Evolutionary conservation across 805 yeast genomes (phyloP).

Genomic region (Myxozyma nipponensis): DNA sequence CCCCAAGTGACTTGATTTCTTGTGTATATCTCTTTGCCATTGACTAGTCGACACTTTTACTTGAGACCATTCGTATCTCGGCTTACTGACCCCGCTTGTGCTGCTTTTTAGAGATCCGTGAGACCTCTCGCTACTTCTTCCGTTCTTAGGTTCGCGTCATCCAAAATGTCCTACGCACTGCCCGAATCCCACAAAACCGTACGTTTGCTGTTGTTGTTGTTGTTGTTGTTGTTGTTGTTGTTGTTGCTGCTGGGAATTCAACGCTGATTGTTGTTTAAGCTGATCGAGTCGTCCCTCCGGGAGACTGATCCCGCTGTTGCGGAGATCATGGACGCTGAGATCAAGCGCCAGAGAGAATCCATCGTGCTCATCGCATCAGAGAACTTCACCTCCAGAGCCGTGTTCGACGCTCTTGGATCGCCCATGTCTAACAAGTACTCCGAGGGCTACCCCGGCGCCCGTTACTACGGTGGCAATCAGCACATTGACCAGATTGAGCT

Average conservation of each 20-base stretch:
- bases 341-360: conserved; percentile 87
- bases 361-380: conserved; percentile 94
- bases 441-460: conserved; percentile 98
- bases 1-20: too few relatives aligned
- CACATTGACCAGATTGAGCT: conserved; percentile 90
- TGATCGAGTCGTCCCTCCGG: conserved; percentile 33
- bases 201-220: conserved; percentile 3
- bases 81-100: too few relatives aligned
- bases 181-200: conserved; percentile 26
- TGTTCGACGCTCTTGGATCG: conserved; percentile 93
- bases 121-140: conserved; percentile 1
- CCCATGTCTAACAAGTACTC: conserved; percentile 98
- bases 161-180: conserved; percentile 26
- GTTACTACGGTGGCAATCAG: conserved; percentile 99
- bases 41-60: too few relatives aligned
- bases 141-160: background rate
- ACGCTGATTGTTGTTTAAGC: conserved; percentile 13
- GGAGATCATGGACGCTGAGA: conserved; percentile 57
- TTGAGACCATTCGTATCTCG: too few relatives aligned
- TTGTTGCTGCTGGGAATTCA: too few relatives aligned
- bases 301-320: conserved; percentile 42
- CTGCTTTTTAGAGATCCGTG: too few relatives aligned
- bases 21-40: too few relatives aligned
- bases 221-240: too few relatives aligned
- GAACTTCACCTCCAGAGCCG: conserved; percentile 94